Conservation (phyloP, 1,139 yeast genomes). For the Geotrichum bryndzae region DNA sequence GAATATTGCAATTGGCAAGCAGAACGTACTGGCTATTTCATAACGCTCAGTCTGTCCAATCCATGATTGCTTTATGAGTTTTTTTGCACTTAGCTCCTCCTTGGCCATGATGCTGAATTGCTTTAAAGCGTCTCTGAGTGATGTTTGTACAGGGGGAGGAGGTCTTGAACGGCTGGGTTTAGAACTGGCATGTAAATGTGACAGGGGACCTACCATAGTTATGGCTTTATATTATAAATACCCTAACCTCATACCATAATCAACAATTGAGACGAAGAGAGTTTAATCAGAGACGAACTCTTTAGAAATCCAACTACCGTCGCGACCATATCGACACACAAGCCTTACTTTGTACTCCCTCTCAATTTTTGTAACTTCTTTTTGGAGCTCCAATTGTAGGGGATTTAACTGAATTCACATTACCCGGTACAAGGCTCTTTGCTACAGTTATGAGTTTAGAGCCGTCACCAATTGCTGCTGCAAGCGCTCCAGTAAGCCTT, state of each 20-base stretch:
- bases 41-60: constrained; percentile 31
- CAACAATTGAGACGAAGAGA: too few species aligned
- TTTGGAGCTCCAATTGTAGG: background rate
- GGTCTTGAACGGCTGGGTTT: background rate
- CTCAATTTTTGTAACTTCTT: background rate
- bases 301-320: too few species aligned
- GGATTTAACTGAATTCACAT: background rate
- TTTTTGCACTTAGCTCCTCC: constrained; percentile 27
- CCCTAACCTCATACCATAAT: background rate
- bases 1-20: background rate
- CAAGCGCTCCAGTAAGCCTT: background rate
- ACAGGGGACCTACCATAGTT: background rate
- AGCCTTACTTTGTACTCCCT: background rate
- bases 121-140: background rate
- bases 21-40: constrained; percentile 23
- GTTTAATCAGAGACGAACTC: too few species aligned
- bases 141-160: background rate
- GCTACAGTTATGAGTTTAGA: background rate
- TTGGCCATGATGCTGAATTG: constrained; percentile 9
- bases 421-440: background rate
- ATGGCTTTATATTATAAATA: background rate
- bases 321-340: too few species aligned
- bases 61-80: constrained; percentile 31
- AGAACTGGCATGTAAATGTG: background rate
- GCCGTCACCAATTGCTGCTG: background rate